Evolutionary conservation across 257 asterid species (phyloP), one percentile per base, ranked within the genome.

Genomic region (Solanum chmielewskii): DNA sequence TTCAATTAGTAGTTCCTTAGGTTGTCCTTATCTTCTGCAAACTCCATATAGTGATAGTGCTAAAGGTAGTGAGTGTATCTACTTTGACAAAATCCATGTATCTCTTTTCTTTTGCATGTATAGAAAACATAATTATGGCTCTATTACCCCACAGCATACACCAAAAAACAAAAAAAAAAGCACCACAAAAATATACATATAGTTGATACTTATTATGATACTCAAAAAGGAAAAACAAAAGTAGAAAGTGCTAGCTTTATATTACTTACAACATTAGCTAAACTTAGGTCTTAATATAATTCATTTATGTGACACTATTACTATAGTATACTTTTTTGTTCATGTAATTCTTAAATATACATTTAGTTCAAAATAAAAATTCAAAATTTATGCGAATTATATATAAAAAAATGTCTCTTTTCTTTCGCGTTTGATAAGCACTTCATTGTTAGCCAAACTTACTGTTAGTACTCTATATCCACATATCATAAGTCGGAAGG

Each of bases 11-110:
- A 70, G 44, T 71, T 71, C 45, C 80, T 33, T 71, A 6, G 15
- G 81, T 56, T 71, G 87, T 90, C 89, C 83, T 87, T 87, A 77
- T 89, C 87, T 15, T 23, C 15, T 49, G 84, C 41, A 78, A 78
- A 47, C 10, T 27, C 66, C 66, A 78, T 78, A 27, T 45, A 16
- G 59, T 77, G 84, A 77, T 77, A 44, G 56, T 45, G 84, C 66
- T 45, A 45, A 56, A 78, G 84, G 64, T n/a, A 27, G 83, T 77
- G 52, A 39, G 31, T 76, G 31, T 41, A 39, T 76, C 84, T 77
- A 27, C 84, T 80, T 80, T 80, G 84, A 80, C 66, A 35, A 47
- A 80, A 47, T 80, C 44, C 47, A 80, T 80, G 84, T 0, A 80
- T 47, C 68, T 47, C 27, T 33, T 16, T 12, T 16, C 45, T 20